phyloP scores from a whole-genome alignment of 1,284 basidiomycete species.

The Heterobasidion occidentale region DNA sequence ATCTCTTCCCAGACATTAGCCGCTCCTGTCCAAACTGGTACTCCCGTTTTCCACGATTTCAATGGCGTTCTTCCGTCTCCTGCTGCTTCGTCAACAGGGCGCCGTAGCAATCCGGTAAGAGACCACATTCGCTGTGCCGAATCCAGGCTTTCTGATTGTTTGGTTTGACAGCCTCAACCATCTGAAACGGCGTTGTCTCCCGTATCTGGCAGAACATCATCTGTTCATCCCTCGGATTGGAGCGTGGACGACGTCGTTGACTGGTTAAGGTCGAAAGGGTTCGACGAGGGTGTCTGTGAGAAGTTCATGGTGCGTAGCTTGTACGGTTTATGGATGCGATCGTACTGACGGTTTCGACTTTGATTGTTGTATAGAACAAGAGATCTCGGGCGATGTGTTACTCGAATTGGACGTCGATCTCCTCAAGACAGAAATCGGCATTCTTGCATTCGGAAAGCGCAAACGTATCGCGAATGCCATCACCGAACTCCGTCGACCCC shows the following conservation, averaged over 20 bases:
- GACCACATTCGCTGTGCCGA: not conserved
- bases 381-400: constrained; percentile 95
- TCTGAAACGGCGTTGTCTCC: not conserved
- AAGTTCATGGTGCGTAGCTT: constrained; percentile 75
- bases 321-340: too few species aligned
- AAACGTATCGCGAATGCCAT: constrained; percentile 94
- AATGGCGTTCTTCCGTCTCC: constrained; percentile 6
- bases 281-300: constrained; percentile 74
- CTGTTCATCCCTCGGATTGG: constrained; percentile 67
- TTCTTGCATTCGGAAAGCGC: constrained; percentile 91
- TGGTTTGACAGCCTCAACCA: not conserved
- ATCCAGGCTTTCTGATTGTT: not conserved
- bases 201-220: not conserved
- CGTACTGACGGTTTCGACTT: too few species aligned
- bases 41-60: too few species aligned
- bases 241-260: constrained; percentile 83
- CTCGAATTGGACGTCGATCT: constrained; percentile 90
- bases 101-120: not conserved
- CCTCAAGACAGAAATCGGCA: constrained; percentile 93
- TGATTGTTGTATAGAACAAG: constrained; percentile 63
- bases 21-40: not conserved
- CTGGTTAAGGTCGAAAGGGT: constrained; percentile 83
- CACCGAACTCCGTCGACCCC: constrained; percentile 73
- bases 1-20: not conserved
- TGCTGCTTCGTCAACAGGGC: constrained; percentile 6